These are phyloP conservation scores for Candida ficus DNA, from an alignment of 805 yeast genomes.

Conservation along the genomic window DNA sequence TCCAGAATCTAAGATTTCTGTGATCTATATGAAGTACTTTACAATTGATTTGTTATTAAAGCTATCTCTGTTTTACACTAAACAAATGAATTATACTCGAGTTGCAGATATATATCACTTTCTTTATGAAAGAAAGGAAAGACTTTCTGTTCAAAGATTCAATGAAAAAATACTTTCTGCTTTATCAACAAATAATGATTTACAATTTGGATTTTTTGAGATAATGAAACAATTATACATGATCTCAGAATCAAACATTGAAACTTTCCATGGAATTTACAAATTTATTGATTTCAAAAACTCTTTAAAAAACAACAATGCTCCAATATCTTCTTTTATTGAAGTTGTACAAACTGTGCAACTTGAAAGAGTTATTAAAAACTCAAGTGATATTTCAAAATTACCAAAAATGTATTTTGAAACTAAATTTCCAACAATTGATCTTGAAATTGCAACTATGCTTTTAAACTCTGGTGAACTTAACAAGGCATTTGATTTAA, in stretches of 20 bases:
- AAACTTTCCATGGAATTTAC: slow-evolving; percentile 11
- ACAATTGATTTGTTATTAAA: slow-evolving; percentile 8
- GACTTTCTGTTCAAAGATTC: slow-evolving; percentile 2
- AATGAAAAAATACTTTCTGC: slow-evolving; percentile 8
- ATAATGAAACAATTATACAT: slow-evolving; percentile 13
- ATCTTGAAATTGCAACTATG: slow-evolving; percentile 10
- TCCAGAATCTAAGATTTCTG: not conserved
- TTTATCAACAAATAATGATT: slow-evolving; percentile 12
- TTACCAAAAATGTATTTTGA: slow-evolving; percentile 14
- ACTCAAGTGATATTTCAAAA: slow-evolving; percentile 7
- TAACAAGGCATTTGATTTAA: slow-evolving; percentile 8
- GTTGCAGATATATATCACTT: slow-evolving; percentile 10
- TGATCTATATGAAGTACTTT: not conserved
- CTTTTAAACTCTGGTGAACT: slow-evolving; percentile 4
- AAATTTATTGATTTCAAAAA: slow-evolving; percentile 9
- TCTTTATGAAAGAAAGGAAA: slow-evolving; percentile 5
- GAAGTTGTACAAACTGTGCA: slow-evolving; percentile 13
- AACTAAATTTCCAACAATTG: slow-evolving; percentile 14
- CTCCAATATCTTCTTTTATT: slow-evolving; percentile 6
- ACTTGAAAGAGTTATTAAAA: slow-evolving; percentile 11
- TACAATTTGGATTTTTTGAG: slow-evolving; percentile 12
- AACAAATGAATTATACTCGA: slow-evolving; percentile 10
- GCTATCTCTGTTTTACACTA: slow-evolving; percentile 8
- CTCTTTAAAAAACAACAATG: slow-evolving; percentile 1
- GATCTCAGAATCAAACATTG: slow-evolving; percentile 7